Evolutionary conservation across 495 filamentous ascomycete species (phyloP).

Genomic region (Sporormia fimetaria): DNA sequence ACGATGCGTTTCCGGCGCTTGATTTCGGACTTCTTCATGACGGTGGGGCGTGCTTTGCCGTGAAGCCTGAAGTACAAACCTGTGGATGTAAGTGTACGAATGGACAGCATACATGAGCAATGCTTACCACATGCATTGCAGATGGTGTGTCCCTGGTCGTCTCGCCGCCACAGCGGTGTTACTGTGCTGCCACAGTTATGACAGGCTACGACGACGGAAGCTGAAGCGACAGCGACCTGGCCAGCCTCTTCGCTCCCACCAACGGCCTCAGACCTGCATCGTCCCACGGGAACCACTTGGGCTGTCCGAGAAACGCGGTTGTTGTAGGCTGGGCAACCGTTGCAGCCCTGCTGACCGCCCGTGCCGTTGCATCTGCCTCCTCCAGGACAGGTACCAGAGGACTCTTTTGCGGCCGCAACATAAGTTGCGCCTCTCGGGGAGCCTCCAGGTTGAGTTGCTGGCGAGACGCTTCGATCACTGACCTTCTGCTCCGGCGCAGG

Average conservation of each 20-base stretch:
- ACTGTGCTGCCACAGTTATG: slow-evolving; percentile 97
- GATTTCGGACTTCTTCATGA: slow-evolving; percentile 96
- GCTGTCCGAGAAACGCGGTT: slow-evolving; percentile 87
- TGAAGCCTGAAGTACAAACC: slow-evolving; percentile 97
- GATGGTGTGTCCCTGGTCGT: slow-evolving; percentile 91
- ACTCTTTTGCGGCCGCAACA: slow-evolving; percentile 58
- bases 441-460: slow-evolving; percentile 15
- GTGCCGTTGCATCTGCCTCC: slow-evolving; percentile 95
- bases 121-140: slow-evolving; percentile 95
- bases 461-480: slow-evolving; percentile 33
- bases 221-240: slow-evolving; percentile 25
- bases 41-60: slow-evolving; percentile 78
- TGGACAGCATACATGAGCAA: not conserved
- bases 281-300: slow-evolving; percentile 48
- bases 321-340: slow-evolving; percentile 93
- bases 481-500: slow-evolving; percentile 20
- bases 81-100: slow-evolving; percentile 34
- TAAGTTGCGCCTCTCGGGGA: slow-evolving; percentile 53
- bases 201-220: slow-evolving; percentile 71
- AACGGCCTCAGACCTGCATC: slow-evolving; percentile 11
- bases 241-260: not conserved
- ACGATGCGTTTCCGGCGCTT: slow-evolving; percentile 94
- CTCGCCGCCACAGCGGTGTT: slow-evolving; percentile 89
- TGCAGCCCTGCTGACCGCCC: slow-evolving; percentile 89
- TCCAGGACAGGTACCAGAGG: slow-evolving; percentile 82